Base-by-base conservation (phyloP, 2,329 filamentous ascomycete species). In the Xylogone sp. region DNA sequence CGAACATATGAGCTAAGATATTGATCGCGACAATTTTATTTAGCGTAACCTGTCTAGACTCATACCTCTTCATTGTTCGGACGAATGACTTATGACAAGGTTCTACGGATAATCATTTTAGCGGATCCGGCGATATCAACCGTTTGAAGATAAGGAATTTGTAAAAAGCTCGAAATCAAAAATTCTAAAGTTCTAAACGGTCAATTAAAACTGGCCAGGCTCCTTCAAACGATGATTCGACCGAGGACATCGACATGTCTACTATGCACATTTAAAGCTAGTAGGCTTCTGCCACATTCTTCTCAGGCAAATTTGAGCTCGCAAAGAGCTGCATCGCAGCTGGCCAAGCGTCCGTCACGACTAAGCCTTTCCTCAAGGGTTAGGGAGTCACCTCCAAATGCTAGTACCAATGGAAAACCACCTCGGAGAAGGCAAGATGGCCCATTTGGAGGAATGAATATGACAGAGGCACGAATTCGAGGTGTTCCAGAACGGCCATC, bases 1-100 rank as follows among this genome's bases (percentile, higher is more conserved):
- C n/a, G n/a, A n/a, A n/a, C n/a, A n/a, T n/a, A n/a, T n/a, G n/a
- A n/a, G n/a, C n/a, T n/a, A n/a, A n/a, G n/a, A n/a, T n/a, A n/a
- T n/a, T n/a, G n/a, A n/a, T n/a, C n/a, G 84, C 88, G 69, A 88
- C 87, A 1, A 83, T 97, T 63, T 95, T 27, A 27, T 6, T 27
- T 27, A 27, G 5, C 5, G 10, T 10, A 27, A 10, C 24, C 10
- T 27, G 10, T 27, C 24, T 6, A 27, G 24, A 27, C 6, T 10
- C 10, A 27, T 27, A 27, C 24, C 24, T 10, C 24, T 10, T 27
- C 24, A 27, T 27, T 10, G 24, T 27, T 10, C n/a, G n/a, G n/a
- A n/a, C n/a, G n/a, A n/a, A n/a, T n/a, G n/a, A n/a, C n/a, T n/a
- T n/a, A n/a, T n/a, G n/a, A n/a, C n/a, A n/a, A n/a, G n/a, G n/a